phyloP scores from a whole-genome alignment of 768 basidiomycete genomes.

The Cubamyces sp. region DNA sequence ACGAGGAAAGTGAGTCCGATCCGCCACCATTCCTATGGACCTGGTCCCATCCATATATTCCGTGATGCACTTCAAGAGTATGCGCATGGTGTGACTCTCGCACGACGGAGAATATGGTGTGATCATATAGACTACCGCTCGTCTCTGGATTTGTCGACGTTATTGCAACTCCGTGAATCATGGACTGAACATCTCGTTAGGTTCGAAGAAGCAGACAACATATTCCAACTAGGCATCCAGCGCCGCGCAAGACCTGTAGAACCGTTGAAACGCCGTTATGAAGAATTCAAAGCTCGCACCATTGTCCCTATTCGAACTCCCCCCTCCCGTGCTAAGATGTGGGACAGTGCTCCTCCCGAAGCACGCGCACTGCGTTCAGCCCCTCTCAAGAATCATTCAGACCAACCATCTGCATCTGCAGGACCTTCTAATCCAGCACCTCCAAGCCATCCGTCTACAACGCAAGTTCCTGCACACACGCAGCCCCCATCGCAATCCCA shows the following conservation, averaged over 20 bases:
- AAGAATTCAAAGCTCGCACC: conserved; percentile 68
- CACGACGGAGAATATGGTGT: no score
- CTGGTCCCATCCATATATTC: no score
- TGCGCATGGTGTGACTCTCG: no score
- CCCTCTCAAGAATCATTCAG: conserved; percentile 42
- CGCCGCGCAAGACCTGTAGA: conserved; percentile 82
- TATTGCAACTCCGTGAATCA: neutral
- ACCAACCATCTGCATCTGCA: conserved; percentile 39
- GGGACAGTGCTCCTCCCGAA: conserved; percentile 30
- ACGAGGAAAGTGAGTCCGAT: conserved; percentile 67
- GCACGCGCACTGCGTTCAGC: conserved; percentile 36
- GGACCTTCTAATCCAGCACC: conserved; percentile 25
- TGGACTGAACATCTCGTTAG: conserved; percentile 42
- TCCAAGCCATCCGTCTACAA: conserved; percentile 35
- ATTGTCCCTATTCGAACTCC: conserved; percentile 25
- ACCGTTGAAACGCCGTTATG: conserved; percentile 78
- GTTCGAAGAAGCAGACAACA: conserved; percentile 72
- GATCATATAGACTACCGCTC: no score
- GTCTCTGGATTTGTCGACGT: neutral
- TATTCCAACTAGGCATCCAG: conserved; percentile 83
- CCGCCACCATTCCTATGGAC: no score
- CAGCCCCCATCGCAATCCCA: conserved; percentile 25
- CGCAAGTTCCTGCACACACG: conserved; percentile 40
- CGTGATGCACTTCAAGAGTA: no score
- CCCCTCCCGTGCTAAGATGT: conserved; percentile 21